Base-by-base conservation (phyloP, 1,139 yeast species). In the Chernovozyma aurita region DNA sequence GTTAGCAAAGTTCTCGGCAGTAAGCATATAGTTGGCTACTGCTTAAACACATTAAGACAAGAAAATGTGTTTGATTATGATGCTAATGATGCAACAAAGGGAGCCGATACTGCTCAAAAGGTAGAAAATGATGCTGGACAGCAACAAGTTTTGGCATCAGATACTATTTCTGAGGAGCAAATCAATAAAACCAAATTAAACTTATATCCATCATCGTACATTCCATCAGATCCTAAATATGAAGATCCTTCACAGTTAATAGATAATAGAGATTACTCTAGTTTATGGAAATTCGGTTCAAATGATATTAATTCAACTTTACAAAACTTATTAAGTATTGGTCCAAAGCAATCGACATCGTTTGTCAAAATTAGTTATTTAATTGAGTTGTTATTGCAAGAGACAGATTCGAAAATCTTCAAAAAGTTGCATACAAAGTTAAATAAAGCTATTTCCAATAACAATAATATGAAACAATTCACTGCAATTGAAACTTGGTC, bases 191-290 rank as follows among this genome's bases (percentile, higher is more conserved):
- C 18, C 33, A 7, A 26, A 13, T 12, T 11, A 16, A 20, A 9
- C n/a, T n/a, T n/a, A n/a, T 20, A 6, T 20, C 12, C 28, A 6
- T 14, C 12, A 13, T 26, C 28, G 6, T 26, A 26, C 12, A 7
- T 12, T 6, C 28, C 28, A 6, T 16, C 15, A 7, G 28, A 26
- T 16, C 28, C 18, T 6, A 26, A 26, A 26, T 26, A 26, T 16
- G 28, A 26, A 16, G 6, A 15, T 25, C 13, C 27, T 18, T 13
- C 20, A n/a, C 18, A 34, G 12, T 32, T 44, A 5, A 14, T 24
- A n/a, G 81, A 78, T 47, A 76, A 78, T 45, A 58, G 82, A 44
- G 84, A 78, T 47, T 49, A 53, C 30, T 55, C 51, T 7, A 64
- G 68, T 2, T 62, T 70, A 26, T 75, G 78, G 77, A 69, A 70